Conservation (phyloP, 2,329 filamentous ascomycete genomes). For the Lasiodiplodia sp. region DNA sequence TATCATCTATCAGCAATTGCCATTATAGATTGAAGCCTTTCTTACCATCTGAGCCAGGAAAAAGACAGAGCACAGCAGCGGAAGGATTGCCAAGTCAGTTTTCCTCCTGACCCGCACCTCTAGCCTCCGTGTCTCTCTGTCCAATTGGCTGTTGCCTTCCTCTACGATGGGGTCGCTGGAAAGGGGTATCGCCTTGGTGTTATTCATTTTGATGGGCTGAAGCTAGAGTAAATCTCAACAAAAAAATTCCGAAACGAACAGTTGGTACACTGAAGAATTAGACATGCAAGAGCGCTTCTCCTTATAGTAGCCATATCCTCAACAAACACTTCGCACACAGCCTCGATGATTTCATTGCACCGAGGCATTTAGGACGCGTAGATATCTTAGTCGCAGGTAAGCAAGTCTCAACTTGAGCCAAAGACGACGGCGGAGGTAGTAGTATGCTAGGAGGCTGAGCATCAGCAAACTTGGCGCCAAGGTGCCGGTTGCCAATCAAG, state of each 20-base stretch:
- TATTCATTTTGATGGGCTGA: not conserved
- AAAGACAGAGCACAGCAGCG: not conserved
- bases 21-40: not conserved
- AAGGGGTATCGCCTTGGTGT: not conserved
- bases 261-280: not conserved
- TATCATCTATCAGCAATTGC: not conserved
- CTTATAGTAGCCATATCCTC: not conserved
- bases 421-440: not conserved
- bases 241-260: not conserved
- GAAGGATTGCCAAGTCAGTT: not conserved
- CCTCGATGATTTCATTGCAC: not conserved
- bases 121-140: not conserved
- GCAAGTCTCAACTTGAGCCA: not conserved
- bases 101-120: not conserved
- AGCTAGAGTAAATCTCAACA: too few species aligned
- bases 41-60: not conserved
- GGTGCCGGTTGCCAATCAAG: not conserved
- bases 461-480: not conserved
- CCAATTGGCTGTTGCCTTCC: not conserved
- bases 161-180: not conserved
- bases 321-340: not conserved
- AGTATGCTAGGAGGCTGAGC: not conserved
- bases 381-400: not conserved
- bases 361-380: not conserved
- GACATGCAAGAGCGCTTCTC: not conserved